phyloP scores from a whole-genome alignment of 2,329 filamentous ascomycete genomes.

The Whalleya microplaca region DNA sequence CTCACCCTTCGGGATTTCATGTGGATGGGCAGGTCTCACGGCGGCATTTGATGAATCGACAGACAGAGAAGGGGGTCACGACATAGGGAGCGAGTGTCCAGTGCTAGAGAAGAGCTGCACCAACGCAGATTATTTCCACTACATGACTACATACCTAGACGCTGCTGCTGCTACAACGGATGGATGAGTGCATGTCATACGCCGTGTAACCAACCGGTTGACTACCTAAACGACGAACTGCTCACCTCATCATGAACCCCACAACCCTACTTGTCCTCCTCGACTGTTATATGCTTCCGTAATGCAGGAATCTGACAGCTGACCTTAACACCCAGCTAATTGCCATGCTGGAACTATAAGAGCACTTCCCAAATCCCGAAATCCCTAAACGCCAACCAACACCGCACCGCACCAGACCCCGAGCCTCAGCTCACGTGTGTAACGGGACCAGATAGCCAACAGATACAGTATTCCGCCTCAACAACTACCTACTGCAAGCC shows the following conservation, averaged over 20 bases:
- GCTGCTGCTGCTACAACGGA: too few species aligned
- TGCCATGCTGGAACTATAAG: too few species aligned
- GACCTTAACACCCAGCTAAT: too few species aligned
- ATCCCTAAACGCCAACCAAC: too few species aligned
- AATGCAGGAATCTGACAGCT: neutral
- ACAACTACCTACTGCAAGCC: too few species aligned
- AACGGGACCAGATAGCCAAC: too few species aligned
- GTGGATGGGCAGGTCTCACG: neutral
- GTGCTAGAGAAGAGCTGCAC: neutral
- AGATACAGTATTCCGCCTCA: too few species aligned
- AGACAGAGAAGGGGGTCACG: too few species aligned
- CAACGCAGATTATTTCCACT: neutral
- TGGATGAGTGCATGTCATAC: neutral
- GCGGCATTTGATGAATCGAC: neutral
- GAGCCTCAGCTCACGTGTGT: too few species aligned
- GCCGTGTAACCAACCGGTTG: neutral
- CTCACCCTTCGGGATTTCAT: neutral
- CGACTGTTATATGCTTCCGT: neutral
- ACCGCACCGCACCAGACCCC: too few species aligned
- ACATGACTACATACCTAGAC: neutral
- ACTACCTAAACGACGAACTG: conserved; percentile 8
- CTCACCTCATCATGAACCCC: conserved; percentile 17
- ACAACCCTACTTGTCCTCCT: neutral
- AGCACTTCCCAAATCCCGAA: too few species aligned
- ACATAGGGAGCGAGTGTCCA: too few species aligned